Base-by-base conservation (phyloP, 352 stramenopile genomes). In the Globisporangium cystogenes region DNA sequence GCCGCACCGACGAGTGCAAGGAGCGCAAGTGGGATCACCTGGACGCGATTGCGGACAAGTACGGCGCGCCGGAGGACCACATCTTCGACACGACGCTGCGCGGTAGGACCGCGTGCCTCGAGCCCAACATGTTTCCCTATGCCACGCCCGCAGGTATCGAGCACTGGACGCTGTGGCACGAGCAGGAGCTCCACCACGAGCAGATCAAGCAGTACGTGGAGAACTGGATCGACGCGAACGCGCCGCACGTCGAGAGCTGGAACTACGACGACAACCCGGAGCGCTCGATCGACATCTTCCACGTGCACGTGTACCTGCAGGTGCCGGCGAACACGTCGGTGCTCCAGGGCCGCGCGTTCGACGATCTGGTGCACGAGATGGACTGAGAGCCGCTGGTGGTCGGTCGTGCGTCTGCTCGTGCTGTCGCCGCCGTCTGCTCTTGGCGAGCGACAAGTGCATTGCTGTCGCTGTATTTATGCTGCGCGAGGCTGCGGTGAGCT, bases 91-190 rank as follows among this genome's bases (percentile, higher is more conserved):
- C 84, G 24, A 86, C 80, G 53, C 65, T 93, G 56, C 85, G 86
- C 60, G 72, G 76, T 86, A 86, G 78, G 67, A 89, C 70, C 57
- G 78, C 83, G 50, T 88, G 68, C 55, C 68, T 94, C 63, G 84
- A 94, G 59, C 84, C 84, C 37, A 94, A 94, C 50, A 94, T 94
- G 84, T 94, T 94, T 82, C 84, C 84, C 26, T 94, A 94, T 82
- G 68, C 87, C 61, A 94, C 84, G 44, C 84, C 84, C 55, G 70
- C 74, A 79, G 84, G 82, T 64, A 94, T 94, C 59, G 82, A 93
- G 63, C 84, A 94, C 67, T 94, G 81, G 81, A 94, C 84, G 56
- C 57, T 94, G 62, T 94, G 84, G 84, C 82, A 91, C 60, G 50
- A 86, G 15, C 70, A 82, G 45, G 82, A 94, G 35, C 60, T 94